Conservation (phyloP, 441 rosid species). For the Populus hybrid region DNA sequence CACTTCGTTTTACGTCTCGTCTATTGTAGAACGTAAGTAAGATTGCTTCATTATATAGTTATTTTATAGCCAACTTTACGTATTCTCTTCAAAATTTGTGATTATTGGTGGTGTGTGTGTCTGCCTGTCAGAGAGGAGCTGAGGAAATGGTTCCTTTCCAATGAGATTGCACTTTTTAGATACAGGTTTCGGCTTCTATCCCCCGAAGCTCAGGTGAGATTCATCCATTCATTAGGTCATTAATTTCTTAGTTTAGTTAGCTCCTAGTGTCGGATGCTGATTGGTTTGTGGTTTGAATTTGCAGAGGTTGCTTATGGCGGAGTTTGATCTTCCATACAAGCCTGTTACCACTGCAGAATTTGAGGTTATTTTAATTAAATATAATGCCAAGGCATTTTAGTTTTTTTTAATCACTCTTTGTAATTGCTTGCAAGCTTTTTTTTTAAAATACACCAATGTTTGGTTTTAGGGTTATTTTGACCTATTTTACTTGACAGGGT, state of each 20-base stretch:
- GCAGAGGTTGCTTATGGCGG: constrained; percentile 60
- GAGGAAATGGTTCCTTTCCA: constrained; percentile 91
- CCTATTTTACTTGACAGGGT: constrained; percentile 35
- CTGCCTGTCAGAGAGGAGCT: constrained; percentile 64
- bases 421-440: background rate
- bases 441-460: background rate
- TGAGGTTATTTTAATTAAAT: constrained; percentile 47
- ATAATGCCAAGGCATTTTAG: background rate
- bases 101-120: background rate
- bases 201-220: constrained; percentile 58
- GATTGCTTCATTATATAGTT: background rate
- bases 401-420: background rate
- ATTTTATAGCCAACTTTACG: background rate
- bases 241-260: background rate
- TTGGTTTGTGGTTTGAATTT: constrained; percentile 6
- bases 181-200: constrained; percentile 39
- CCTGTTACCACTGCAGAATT: constrained; percentile 61
- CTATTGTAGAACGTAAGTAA: constrained; percentile 79
- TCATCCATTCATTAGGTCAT: background rate
- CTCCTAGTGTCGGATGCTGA: constrained; percentile 7
- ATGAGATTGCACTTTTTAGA: constrained; percentile 81
- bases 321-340: constrained; percentile 71
- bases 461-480: background rate
- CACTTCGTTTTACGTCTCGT: constrained; percentile 88
- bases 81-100: background rate